Base-by-base conservation (phyloP, 768 basidiomycete genomes). In the Porphyrellus cyaneotinctus region DNA sequence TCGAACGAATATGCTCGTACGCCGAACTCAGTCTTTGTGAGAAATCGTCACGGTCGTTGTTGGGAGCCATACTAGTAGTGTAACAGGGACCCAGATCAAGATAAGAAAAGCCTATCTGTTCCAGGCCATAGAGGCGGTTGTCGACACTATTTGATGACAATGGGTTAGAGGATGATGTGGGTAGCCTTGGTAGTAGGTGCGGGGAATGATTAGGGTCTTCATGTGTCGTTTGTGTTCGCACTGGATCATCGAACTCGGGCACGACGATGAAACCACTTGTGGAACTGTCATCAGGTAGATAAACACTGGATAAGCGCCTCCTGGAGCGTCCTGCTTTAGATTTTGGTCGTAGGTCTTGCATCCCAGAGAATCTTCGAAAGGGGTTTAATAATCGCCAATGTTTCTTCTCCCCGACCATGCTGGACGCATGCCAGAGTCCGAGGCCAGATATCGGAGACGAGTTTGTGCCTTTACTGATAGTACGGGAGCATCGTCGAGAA, bases 381-480 rank as follows among this genome's bases (percentile, higher is more conserved):
- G 58, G 62, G 30, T 43, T 57, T 24, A 52, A 41, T 31, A 68
- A 26, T 54, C 43, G 50, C 67, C 61, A 66, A 26, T 45, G 43
- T 55, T 55, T 67, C 53, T 65, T 70, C 58, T 68, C 64, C 47
- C 37, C 49, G 24, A 58, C 50, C 68, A 67, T 68, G 31, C 42
- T 38, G 22, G 48, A 44, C 43, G 41, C 32, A 33, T 14, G 44
- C 43, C 46, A 35, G 20, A 32, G 23, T 12, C 18, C 33, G 18
- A 42, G 39, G 17, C 24, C 17, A 30, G 35, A 28, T 48, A 35
- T 50, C n/a, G 41, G 41, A 38, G 41, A 24, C 10, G 46, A 30
- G 10, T 43, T 2, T 17, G 5, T 17, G 4, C 33, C 14, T 35
- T 6, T n/a, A n/a, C 18, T n/a, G 36, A 37, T 2, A 3, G 7